A percentile compares a stretch with the other conserved stretches of the same genome.
These are phyloP conservation scores for Metschnikowia vanudenii DNA, from an alignment of 805 yeast species.

Conservation along the genomic window DNA sequence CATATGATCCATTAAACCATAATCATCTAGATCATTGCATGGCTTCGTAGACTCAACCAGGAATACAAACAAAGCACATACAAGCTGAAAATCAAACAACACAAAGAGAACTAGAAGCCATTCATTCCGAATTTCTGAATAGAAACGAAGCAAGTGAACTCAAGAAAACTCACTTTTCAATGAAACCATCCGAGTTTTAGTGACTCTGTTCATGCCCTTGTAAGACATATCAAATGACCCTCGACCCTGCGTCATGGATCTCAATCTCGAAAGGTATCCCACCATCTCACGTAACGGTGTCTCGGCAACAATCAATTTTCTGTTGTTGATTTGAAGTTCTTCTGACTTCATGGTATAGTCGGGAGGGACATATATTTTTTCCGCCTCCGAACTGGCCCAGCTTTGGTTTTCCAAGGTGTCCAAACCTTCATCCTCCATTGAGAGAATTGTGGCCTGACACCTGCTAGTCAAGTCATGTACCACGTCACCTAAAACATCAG, in stretches of 20 bases:
- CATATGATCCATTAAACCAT: no score
- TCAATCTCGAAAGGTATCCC: conserved; percentile 73
- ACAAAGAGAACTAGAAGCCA: no score
- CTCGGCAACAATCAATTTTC: conserved; percentile 66
- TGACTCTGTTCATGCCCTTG: conserved; percentile 66
- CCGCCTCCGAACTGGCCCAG: conserved; percentile 58
- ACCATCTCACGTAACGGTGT: conserved; percentile 90
- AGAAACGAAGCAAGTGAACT: background rate
- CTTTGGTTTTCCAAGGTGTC: conserved; percentile 36
- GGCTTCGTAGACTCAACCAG: no score
- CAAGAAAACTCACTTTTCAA: conserved; percentile 16
- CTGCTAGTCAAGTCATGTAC: conserved; percentile 79
- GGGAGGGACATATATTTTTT: conserved; percentile 67
- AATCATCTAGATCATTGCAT: no score
- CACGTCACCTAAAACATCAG: conserved; percentile 76
- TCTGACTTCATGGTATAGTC: conserved; percentile 57
- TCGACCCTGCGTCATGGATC: conserved; percentile 88
- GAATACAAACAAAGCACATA: no score
- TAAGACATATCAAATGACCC: conserved; percentile 81
- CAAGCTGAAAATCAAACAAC: no score
- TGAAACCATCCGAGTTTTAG: conserved; percentile 21
- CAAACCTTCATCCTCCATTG: conserved; percentile 63
- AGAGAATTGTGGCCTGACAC: conserved; percentile 69
- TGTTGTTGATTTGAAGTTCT: conserved; percentile 30
- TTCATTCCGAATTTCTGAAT: no score